These are phyloP conservation scores for Rosellinia necatrix DNA, from an alignment of 2,329 filamentous ascomycete genomes.

Conservation along the genomic window DNA sequence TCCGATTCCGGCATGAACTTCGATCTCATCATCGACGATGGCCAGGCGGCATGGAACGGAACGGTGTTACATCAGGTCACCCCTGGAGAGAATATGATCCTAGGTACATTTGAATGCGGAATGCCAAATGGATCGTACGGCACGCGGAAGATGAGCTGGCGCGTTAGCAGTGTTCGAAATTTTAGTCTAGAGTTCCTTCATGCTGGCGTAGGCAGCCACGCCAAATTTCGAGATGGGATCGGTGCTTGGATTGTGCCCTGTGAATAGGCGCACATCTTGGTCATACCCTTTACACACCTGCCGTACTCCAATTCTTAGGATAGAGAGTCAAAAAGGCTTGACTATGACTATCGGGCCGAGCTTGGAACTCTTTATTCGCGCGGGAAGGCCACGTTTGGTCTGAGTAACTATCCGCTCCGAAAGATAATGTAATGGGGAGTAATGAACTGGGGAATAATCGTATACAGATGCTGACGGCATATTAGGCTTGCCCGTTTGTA, in stretches of 20 bases:
- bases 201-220: slow-evolving; percentile 35
- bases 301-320: slow-evolving; percentile 8
- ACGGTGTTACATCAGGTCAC: slow-evolving; percentile 38
- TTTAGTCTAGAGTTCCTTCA: slow-evolving; percentile 40
- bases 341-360: background rate
- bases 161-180: slow-evolving; percentile 35
- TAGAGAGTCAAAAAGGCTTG: slow-evolving; percentile 2
- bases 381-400: slow-evolving; percentile 18
- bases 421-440: slow-evolving; percentile 24
- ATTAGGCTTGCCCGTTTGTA: slow-evolving; percentile 9
- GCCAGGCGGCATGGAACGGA: slow-evolving; percentile 33
- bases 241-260: slow-evolving; percentile 40
- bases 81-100: slow-evolving; percentile 34
- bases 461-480: background rate
- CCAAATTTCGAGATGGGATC: slow-evolving; percentile 38
- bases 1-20: slow-evolving; percentile 39
- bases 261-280: slow-evolving; percentile 20
- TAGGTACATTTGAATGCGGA: slow-evolving; percentile 40
- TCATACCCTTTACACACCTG: background rate
- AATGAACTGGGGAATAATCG: slow-evolving; percentile 11
- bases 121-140: slow-evolving; percentile 12
- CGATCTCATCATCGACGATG: slow-evolving; percentile 29
- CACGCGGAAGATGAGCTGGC: slow-evolving; percentile 35
- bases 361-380: slow-evolving; percentile 8
- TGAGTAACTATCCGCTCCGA: slow-evolving; percentile 11